phyloP scores from a whole-genome alignment of 768 basidiomycete genomes.

The Trametes villosa region DNA sequence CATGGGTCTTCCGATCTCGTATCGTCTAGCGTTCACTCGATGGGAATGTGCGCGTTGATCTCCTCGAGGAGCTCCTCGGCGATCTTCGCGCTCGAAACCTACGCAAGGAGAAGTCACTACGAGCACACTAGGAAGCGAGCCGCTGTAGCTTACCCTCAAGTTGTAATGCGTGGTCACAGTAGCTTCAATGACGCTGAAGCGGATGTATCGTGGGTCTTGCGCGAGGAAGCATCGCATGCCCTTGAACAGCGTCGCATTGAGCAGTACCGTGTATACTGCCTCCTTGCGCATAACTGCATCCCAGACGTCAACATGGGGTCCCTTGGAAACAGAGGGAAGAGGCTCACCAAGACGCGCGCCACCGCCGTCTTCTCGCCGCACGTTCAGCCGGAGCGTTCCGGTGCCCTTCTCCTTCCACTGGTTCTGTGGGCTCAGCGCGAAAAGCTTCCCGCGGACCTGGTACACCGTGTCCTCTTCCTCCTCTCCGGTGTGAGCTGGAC shows the following conservation, averaged over 20 bases:
- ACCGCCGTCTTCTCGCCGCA: constrained; percentile 61
- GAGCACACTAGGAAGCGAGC: not conserved
- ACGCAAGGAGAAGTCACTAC: not conserved
- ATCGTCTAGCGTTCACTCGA: constrained; percentile 6
- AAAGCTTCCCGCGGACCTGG: constrained; percentile 80
- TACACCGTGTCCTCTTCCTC: constrained; percentile 80
- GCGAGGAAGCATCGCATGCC: constrained; percentile 77
- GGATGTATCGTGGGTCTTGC: constrained; percentile 79
- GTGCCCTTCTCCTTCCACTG: constrained; percentile 82
- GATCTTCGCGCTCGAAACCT: constrained; percentile 74
- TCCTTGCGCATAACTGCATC: constrained; percentile 82
- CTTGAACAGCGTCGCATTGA: constrained; percentile 76
- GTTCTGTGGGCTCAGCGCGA: constrained; percentile 55
- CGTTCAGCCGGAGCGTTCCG: constrained; percentile 72
- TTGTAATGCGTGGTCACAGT: constrained; percentile 72
- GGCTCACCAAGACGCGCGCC: constrained; percentile 70
- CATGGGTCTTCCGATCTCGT: too few relatives aligned
- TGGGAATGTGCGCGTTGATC: constrained; percentile 49
- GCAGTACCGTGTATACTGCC: constrained; percentile 72
- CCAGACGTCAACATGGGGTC: constrained; percentile 10
- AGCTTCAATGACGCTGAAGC: constrained; percentile 73
- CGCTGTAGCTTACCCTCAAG: constrained; percentile 58
- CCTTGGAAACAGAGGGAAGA: not conserved
- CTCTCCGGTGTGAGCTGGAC: constrained; percentile 73
- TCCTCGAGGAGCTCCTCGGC: constrained; percentile 69